Base-by-base conservation (phyloP, 2,329 filamentous ascomycete genomes). In the Fulvia fulva region DNA sequence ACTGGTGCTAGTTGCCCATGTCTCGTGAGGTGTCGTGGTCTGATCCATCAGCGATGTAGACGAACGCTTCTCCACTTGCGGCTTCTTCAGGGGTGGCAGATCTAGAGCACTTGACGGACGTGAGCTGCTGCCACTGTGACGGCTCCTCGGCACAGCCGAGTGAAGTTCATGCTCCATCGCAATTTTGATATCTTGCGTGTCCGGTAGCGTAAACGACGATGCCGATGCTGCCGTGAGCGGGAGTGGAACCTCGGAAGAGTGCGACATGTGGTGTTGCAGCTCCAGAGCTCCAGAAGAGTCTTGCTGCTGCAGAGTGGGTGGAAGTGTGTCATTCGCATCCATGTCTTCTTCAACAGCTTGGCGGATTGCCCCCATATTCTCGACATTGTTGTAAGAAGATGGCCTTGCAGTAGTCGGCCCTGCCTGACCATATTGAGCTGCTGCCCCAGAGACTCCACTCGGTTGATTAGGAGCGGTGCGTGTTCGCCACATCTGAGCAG, bases 41-140 rank as follows among this genome's bases (percentile, higher is more conserved):
- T 47, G 44, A 44, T 28, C 25, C 55, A 56, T 28, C 60, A 62
- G 28, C 28, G 44, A 21, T 55, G 61, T 49, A 26, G 44, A 32
- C 19, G 28, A 26, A 11, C 47, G 47, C n/a, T 30, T 47, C 34
- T 54, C 37, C 4, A 51, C 44, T 34, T 45, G 54, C 8, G 54
- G 44, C 37, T 46, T 53, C 43, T 54, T 59, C 4, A 77, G 65
- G 7, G 75, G 73, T 37, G 73, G 70, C 16, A 75, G 63, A 21
- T 70, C 55, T n/a, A 61, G 51, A 44, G 59, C 55, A 49, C 58
- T 58, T 41, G 45, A 30, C 9, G 53, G 54, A 14, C 54, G 54
- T 26, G 53, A 56, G 46, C 14, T 30, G 46, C 46, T 37, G 34
- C 23, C 46, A 41, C 30, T 56, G 11, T n/a, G 23, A 7, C 37